A percentile compares a stretch with the other conserved stretches of the same genome.
Evolutionary conservation across 176 grass and related monocot genomes (phyloP).

Genomic region (Neostapfia colusana): DNA sequence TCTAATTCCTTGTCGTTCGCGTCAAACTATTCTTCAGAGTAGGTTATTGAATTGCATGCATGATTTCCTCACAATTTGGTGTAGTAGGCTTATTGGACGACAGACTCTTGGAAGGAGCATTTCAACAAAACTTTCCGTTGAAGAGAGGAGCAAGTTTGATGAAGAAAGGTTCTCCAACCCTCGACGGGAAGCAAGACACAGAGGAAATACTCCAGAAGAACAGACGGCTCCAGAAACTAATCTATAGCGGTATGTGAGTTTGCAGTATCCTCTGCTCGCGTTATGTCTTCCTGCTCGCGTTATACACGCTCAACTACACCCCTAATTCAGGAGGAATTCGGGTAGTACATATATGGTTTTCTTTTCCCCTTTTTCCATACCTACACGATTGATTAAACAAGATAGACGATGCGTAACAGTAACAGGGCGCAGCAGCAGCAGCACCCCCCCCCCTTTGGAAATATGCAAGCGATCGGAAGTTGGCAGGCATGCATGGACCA

Average conservation of each 20-base stretch:
- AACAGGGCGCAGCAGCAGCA: too few relatives aligned
- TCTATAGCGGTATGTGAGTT: conserved; percentile 34
- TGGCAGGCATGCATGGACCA: not conserved
- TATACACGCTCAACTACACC: too few relatives aligned
- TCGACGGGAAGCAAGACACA: conserved; percentile 32
- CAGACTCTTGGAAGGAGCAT: conserved; percentile 29
- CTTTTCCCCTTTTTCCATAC: too few relatives aligned
- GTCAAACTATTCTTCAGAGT: not conserved
- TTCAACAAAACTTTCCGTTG: conserved; percentile 32
- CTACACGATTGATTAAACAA: too few relatives aligned
- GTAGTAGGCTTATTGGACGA: conserved; percentile 24
- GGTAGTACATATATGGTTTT: too few relatives aligned
- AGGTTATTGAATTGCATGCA: not conserved
- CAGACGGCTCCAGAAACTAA: conserved; percentile 42
- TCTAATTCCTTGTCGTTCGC: not conserved
- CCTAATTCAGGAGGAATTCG: too few relatives aligned
- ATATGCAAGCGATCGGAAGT: not conserved
- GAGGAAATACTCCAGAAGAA: conserved; percentile 29
- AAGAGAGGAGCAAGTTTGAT: conserved; percentile 41
- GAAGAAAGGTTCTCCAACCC: conserved; percentile 36
- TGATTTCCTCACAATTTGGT: not conserved
- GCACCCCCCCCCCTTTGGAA: too few relatives aligned
- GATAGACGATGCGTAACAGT: too few relatives aligned
- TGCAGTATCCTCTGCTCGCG: not conserved
- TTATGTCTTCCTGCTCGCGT: too few relatives aligned